Percentiles rank a stretch among this genome's conserved stretches.
These are phyloP conservation scores for Ustilago bromivora DNA, from an alignment of 1,284 basidiomycete species.

Conservation along the genomic window DNA sequence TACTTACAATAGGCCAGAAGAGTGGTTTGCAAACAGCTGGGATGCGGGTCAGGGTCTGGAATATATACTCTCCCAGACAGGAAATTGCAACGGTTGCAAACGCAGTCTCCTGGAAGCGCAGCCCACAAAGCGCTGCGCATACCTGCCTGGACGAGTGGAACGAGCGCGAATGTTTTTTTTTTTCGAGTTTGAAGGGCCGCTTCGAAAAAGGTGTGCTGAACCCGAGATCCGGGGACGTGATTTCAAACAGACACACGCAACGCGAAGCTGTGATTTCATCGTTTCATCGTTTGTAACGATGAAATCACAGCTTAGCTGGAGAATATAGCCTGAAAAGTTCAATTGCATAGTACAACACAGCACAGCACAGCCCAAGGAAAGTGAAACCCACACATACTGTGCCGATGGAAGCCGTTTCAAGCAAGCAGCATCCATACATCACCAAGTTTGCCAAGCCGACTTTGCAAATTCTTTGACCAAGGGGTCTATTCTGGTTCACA, in stretches of 20 bases:
- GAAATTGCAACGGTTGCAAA: slow-evolving; percentile 12
- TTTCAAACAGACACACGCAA: background rate
- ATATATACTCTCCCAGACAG: slow-evolving; percentile 37
- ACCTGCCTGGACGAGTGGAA: background rate
- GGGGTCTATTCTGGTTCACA: too few species aligned
- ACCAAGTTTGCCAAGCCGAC: slow-evolving; percentile 17
- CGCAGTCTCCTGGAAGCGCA: background rate
- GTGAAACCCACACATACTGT: background rate
- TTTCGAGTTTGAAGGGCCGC: slow-evolving; percentile 46
- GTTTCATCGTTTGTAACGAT: slow-evolving; percentile 11
- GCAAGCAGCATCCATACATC: background rate
- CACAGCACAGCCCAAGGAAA: slow-evolving; percentile 15
- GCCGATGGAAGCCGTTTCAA: background rate
- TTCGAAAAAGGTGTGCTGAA: background rate
- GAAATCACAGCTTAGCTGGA: slow-evolving; percentile 8
- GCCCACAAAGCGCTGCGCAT: slow-evolving; percentile 1
- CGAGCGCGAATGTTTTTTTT: too few species aligned
- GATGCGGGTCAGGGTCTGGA: slow-evolving; percentile 23
- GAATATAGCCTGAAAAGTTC: background rate
- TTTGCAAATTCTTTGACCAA: background rate
- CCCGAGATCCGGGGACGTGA: slow-evolving; percentile 20
- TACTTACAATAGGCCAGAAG: slow-evolving; percentile 59
- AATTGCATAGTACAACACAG: background rate
- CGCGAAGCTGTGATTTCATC: slow-evolving; percentile 34
- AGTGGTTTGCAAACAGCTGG: slow-evolving; percentile 16